A percentile compares a stretch with the other conserved stretches of the same genome.
Conservation (phyloP, 345 rosid genomes). For the Lumnitzera racemosa region DNA sequence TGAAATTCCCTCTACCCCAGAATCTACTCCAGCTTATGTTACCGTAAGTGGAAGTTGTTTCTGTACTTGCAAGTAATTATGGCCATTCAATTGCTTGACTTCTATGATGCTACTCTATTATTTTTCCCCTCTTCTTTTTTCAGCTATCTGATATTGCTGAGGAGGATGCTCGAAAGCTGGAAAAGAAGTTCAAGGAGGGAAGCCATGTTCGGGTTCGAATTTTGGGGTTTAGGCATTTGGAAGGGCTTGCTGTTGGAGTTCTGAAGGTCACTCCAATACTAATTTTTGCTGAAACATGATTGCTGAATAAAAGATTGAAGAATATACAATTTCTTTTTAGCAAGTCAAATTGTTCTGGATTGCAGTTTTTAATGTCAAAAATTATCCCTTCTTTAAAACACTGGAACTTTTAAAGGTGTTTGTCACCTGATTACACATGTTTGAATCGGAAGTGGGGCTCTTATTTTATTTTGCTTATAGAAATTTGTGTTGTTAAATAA, state of each 20-base stretch:
- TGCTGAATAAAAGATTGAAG: not conserved
- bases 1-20: constrained; percentile 67
- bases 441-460: too few relatives aligned
- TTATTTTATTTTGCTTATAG: too few relatives aligned
- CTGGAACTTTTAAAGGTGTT: too few relatives aligned
- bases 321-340: not conserved
- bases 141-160: constrained; percentile 85
- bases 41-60: constrained; percentile 41
- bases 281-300: not conserved
- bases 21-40: constrained; percentile 67
- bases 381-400: too few relatives aligned
- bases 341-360: not conserved
- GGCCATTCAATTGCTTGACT: not conserved
- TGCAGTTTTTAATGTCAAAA: not conserved
- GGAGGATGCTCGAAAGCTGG: constrained; percentile 66
- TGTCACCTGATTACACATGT: too few relatives aligned
- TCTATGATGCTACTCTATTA: constrained; percentile 12
- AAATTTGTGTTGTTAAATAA: too few relatives aligned
- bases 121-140: constrained; percentile 2
- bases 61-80: constrained; percentile 4
- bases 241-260: constrained; percentile 86
- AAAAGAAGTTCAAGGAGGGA: constrained; percentile 78
- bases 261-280: constrained; percentile 48
- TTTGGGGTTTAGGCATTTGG: constrained; percentile 77
- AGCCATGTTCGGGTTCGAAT: constrained; percentile 74